phyloP scores from a whole-genome alignment of 106 monocot genomes.

The Phalaenopsis aphrodite region DNA sequence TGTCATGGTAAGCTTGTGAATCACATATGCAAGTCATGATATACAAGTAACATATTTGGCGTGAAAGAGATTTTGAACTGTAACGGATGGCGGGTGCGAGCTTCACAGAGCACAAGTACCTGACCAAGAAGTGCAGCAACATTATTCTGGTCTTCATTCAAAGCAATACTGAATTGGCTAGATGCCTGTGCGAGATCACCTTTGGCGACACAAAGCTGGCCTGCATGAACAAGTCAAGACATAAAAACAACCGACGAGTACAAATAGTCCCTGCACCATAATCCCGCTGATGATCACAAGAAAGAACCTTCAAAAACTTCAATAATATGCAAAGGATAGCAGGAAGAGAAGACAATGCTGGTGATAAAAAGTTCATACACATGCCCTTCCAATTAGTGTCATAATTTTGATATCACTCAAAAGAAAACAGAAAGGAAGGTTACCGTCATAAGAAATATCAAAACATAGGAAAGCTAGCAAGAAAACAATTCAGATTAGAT shows the following conservation, averaged over 20 bases:
- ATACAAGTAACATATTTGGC: not conserved
- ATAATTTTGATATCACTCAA: too few relatives aligned
- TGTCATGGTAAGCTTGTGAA: too few relatives aligned
- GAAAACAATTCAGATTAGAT: not conserved
- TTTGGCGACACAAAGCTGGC: conserved; percentile 81
- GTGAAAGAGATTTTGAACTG: not conserved
- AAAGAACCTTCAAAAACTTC: not conserved
- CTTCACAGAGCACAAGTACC: conserved; percentile 35
- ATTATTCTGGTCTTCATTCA: conserved; percentile 64
- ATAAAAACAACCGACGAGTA: not conserved
- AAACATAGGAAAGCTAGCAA: too few relatives aligned
- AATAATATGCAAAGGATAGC: not conserved
- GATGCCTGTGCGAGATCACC: conserved; percentile 60
- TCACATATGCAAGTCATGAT: too few relatives aligned
- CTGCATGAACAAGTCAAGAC: conserved; percentile 32
- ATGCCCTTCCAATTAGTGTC: too few relatives aligned
- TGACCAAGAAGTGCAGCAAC: conserved; percentile 89
- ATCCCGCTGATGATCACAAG: not conserved
- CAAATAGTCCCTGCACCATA: not conserved
- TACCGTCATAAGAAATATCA: too few relatives aligned
- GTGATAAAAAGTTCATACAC: not conserved
- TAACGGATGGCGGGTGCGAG: not conserved
- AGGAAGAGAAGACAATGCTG: not conserved
- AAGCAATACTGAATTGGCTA: conserved; percentile 67
- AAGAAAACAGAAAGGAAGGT: too few relatives aligned